Evolutionary conservation across 2,329 filamentous ascomycete species (phyloP).

Genomic region (Fusarium kyushuense): DNA sequence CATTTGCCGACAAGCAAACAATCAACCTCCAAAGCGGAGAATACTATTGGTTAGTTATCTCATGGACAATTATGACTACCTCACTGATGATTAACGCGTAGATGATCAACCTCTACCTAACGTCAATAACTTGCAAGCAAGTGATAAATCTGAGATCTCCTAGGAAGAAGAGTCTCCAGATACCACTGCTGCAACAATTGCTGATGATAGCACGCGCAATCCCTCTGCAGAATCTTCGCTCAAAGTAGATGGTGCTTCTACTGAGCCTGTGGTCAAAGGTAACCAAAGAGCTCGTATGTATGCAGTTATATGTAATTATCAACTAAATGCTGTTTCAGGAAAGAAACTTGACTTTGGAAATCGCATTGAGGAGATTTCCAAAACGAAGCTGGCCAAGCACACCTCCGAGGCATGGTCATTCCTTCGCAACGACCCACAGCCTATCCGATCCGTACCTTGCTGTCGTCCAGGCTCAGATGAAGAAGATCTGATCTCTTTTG

Average conservation of each 20-base stretch:
- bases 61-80: background rate
- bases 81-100: background rate
- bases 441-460: no score
- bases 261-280: background rate
- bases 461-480: background rate
- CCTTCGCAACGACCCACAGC: background rate
- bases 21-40: background rate
- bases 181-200: background rate
- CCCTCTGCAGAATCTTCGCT: background rate
- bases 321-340: background rate
- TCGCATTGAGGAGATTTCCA: background rate
- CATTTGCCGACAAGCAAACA: background rate
- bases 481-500: slow-evolving; percentile 18
- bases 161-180: background rate
- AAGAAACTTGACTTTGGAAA: background rate
- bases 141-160: background rate
- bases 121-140: background rate
- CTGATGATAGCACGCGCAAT: background rate
- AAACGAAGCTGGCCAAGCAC: background rate
- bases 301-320: background rate
- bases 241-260: no score
- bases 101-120: background rate
- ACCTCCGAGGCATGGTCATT: background rate
- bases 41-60: background rate
- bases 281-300: background rate